These are phyloP conservation scores for Pythium scleroteichum DNA, from an alignment of 352 stramenopile genomes.

Conservation along the genomic window DNA sequence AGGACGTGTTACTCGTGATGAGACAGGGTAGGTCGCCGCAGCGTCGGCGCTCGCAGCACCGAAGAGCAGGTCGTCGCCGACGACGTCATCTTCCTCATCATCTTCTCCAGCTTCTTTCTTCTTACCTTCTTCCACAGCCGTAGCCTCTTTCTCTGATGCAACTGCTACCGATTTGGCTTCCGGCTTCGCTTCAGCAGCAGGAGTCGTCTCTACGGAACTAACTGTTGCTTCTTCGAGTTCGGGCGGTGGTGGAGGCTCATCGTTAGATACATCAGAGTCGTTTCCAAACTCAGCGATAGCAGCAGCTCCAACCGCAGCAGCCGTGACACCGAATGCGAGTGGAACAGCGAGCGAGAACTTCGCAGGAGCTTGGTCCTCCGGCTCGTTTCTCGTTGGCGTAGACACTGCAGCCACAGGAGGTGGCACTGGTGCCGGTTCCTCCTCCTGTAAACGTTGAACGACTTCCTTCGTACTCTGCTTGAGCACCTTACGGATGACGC, in stretches of 20 bases:
- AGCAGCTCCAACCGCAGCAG: slow-evolving; percentile 10
- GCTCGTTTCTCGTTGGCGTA: background rate
- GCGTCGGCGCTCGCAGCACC: slow-evolving; percentile 13
- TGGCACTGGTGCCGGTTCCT: background rate
- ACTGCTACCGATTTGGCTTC: background rate
- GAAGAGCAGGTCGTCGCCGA: slow-evolving; percentile 43
- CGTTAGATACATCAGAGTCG: slow-evolving; percentile 14
- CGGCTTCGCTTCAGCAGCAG: background rate
- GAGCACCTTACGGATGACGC: slow-evolving; percentile 73
- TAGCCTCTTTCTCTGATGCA: background rate
- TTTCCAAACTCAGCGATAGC: slow-evolving; percentile 4
- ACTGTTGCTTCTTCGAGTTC: slow-evolving; percentile 4
- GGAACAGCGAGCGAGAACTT: slow-evolving; percentile 14
- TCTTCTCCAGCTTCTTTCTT: slow-evolving; percentile 18
- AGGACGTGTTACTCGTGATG: background rate
- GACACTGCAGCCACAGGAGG: background rate
- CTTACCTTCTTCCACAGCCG: background rate
- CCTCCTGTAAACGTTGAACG: slow-evolving; percentile 49
- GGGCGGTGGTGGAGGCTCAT: slow-evolving; percentile 27
- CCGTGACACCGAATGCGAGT: slow-evolving; percentile 7
- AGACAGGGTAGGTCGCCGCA: slow-evolving; percentile 1
- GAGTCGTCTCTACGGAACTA: background rate
- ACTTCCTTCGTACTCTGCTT: slow-evolving; percentile 80
- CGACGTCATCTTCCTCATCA: slow-evolving; percentile 34
- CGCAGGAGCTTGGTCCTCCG: background rate